A percentile compares a stretch with the other conserved stretches of the same genome.
phyloP scores from a whole-genome alignment of 148 eudicot genomes.

The Camellia lanceoleosa region DNA sequence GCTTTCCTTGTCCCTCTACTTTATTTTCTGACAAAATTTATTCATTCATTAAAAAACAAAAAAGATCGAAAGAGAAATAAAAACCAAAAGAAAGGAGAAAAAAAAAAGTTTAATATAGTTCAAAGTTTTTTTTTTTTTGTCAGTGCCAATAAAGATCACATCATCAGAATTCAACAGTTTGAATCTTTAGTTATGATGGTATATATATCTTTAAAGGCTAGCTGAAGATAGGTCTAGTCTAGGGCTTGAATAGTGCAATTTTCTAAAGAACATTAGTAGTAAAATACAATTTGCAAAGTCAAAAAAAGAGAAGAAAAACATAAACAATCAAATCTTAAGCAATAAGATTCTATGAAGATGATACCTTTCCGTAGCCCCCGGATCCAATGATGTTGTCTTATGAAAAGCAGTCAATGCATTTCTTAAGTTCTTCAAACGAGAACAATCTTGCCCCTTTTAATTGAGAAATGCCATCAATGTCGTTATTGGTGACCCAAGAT shows the following conservation, averaged over 20 bases:
- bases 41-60: neutral
- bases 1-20: neutral
- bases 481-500: conserved; percentile 41
- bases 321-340: neutral
- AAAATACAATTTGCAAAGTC: neutral
- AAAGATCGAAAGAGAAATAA: neutral
- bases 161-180: neutral
- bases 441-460: conserved; percentile 60
- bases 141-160: neutral
- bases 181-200: neutral
- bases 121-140: neutral
- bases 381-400: conserved; percentile 50
- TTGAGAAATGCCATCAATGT: conserved; percentile 43
- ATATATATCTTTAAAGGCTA: neutral
- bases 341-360: neutral
- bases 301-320: neutral
- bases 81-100: neutral
- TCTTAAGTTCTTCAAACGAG: conserved; percentile 57
- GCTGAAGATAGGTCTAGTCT: neutral
- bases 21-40: neutral
- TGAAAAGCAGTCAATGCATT: conserved; percentile 50
- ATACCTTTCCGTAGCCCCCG: conserved; percentile 79
- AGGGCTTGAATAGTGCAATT: conserved; percentile 7
- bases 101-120: neutral
- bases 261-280: neutral